Evolutionary conservation across 2,329 filamentous ascomycete species (phyloP), one percentile per base, ranked within the genome.

Genomic region (Didymella glomerata): DNA sequence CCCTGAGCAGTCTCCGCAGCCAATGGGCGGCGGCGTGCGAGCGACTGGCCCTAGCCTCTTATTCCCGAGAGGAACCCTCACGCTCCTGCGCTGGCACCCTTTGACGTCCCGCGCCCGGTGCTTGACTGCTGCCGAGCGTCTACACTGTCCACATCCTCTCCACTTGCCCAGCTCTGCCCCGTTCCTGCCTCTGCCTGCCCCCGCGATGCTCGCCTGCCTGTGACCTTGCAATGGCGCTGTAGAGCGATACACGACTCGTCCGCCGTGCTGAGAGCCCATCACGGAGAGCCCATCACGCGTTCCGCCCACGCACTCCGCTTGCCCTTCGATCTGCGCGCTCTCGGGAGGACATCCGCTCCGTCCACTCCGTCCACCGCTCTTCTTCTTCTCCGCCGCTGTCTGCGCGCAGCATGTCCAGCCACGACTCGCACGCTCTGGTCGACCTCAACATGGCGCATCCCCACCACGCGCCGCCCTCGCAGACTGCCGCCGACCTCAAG

Each of bases 401-500:
- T 65, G 62, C 67, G 60, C 57, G 52, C 63, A 55, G 48, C 63
- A 75, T 75, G 73, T 57, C 71, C 58, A 40, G 30, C 32, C 56
- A 54, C 56, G 56, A 64, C 60, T 42, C 66, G 20, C 68, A 66
- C 63, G 48, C 66, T 27, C 42, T 64, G 25, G 28, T 36, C 51
- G 62, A 70, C 54, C 63, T 58, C 57, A 48, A 63, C 60, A 72
- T 73, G 68, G 60, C 63, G 42, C 63, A 66, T n/a, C 46, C 62
- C 24, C 66, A 68, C 60, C 69, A 71, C 54, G 67, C 61, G 44
- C 62, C 62, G 47, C 40, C 42, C 20, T 51, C 65, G 22, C 36
- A 40, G 36, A 2, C 36, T 20, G 65, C 66, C 25, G 59, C 65
- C 64, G 70, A 79, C 52, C 73, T 78, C 61, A 83, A 83, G 76